phyloP scores from a whole-genome alignment of 257 asterid genomes.

The Solanum chiquidenum region DNA sequence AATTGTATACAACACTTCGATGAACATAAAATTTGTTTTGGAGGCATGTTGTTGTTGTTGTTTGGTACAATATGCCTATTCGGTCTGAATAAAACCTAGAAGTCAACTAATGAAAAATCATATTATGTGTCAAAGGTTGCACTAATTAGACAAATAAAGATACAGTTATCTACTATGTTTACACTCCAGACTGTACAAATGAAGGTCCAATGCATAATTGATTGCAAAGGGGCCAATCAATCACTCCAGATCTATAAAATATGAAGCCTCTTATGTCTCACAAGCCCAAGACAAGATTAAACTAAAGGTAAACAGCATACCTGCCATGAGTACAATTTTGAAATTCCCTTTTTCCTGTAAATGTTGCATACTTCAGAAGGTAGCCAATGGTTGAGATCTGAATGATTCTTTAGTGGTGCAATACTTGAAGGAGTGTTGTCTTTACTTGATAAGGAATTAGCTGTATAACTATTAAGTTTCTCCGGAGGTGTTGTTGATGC shows the following conservation, averaged over 20 bases:
- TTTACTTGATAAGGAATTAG: constrained; percentile 25
- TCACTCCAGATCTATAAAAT: not conserved
- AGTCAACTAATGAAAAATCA: not conserved
- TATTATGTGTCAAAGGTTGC: not conserved
- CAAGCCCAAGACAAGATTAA: constrained; percentile 3
- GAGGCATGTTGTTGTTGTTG: not conserved
- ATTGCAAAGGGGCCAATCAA: not conserved
- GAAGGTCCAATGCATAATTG: not conserved
- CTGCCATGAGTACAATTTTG: constrained; percentile 90
- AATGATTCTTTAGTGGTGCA: constrained; percentile 30
- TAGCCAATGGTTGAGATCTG: constrained; percentile 78
- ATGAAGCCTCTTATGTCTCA: not conserved
- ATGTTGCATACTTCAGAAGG: constrained; percentile 79
- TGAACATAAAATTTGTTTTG: not conserved
- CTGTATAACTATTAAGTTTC: constrained; percentile 15
- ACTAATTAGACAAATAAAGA: not conserved
- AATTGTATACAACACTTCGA: not conserved
- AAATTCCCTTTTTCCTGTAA: constrained; percentile 75
- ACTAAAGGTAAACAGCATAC: constrained; percentile 23
- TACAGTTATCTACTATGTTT: not conserved
- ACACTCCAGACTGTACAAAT: not conserved
- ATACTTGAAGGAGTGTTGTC: constrained; percentile 57
- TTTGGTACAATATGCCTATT: not conserved
- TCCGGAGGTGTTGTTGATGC: constrained; percentile 28
- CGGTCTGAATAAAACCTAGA: not conserved